phyloP scores from a whole-genome alignment of 2,329 filamentous ascomycete genomes.

The Neospermospora avenae region DNA sequence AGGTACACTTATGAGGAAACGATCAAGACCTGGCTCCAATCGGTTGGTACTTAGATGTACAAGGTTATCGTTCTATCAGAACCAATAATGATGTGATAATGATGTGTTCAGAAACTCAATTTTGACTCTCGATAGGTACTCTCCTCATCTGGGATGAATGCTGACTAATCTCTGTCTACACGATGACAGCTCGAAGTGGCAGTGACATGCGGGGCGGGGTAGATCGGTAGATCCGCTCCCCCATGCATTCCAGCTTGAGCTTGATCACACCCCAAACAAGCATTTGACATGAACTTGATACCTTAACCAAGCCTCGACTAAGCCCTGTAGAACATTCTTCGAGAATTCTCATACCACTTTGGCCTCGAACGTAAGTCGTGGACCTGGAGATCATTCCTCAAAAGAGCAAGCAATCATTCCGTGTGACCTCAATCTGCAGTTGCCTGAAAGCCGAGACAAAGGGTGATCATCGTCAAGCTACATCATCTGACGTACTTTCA shows the following conservation, averaged over 20 bases:
- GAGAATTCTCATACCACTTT: neutral
- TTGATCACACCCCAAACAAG: neutral
- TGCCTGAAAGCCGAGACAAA: slow-evolving; percentile 2
- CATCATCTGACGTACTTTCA: slow-evolving; percentile 1
- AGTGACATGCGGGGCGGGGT: neutral
- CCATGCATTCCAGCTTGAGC: neutral
- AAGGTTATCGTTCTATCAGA: no score
- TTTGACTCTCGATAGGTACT: no score
- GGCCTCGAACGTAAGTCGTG: neutral
- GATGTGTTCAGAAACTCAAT: no score
- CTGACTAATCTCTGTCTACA: no score
- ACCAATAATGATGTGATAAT: no score
- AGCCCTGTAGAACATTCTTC: neutral
- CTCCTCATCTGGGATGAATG: no score
- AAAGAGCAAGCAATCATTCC: no score
- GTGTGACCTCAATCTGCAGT: neutral
- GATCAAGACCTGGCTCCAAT: no score
- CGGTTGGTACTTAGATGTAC: no score
- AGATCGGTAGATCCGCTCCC: slow-evolving; percentile 2
- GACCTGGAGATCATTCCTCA: neutral
- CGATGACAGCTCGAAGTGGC: no score
- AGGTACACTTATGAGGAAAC: no score
- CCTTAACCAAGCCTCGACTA: neutral
- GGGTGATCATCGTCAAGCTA: neutral
- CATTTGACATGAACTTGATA: neutral